Evolutionary conservation across 345 rosid genomes (phyloP).

Genomic region (Heritiera fomes): DNA sequence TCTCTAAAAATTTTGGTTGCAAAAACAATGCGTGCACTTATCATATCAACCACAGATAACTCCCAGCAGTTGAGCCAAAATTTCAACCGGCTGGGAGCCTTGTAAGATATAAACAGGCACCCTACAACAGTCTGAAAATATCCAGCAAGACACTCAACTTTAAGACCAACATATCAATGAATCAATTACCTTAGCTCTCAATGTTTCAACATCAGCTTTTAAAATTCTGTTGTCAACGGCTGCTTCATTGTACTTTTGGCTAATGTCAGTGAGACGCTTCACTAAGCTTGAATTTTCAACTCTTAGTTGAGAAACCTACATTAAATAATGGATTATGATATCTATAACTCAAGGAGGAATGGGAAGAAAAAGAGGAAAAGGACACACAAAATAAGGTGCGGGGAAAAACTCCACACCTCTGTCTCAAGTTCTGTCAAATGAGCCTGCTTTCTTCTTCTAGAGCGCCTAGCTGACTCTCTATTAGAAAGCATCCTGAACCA

Average conservation of each 20-base stretch:
- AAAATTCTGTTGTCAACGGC: slow-evolving; percentile 87
- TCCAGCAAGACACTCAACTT: slow-evolving; percentile 2
- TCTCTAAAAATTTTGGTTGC: background rate
- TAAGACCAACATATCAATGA: background rate
- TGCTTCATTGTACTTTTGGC: slow-evolving; percentile 74
- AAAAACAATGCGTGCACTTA: background rate
- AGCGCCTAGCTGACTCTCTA: slow-evolving; percentile 95
- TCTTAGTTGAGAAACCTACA: slow-evolving; percentile 79
- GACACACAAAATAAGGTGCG: background rate
- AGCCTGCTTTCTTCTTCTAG: slow-evolving; percentile 92
- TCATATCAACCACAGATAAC: background rate
- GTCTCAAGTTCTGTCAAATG: slow-evolving; percentile 90
- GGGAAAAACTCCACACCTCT: slow-evolving; percentile 48
- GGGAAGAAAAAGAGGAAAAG: background rate
- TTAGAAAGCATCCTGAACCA: slow-evolving; percentile 90
- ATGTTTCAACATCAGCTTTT: slow-evolving; percentile 87
- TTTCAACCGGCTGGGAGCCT: background rate
- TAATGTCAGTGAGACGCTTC: slow-evolving; percentile 66
- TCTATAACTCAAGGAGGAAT: background rate
- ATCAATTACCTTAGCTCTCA: slow-evolving; percentile 77
- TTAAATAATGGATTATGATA: slow-evolving; percentile 18
- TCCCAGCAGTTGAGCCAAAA: background rate
- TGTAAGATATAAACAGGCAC: too few relatives aligned
- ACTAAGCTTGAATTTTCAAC: slow-evolving; percentile 69
- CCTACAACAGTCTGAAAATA: too few relatives aligned